Percentiles rank a stretch among this genome's conserved stretches.
These are phyloP conservation scores for Diaporthe ampelina DNA, from an alignment of 2,329 filamentous ascomycete species.

Conservation along the genomic window DNA sequence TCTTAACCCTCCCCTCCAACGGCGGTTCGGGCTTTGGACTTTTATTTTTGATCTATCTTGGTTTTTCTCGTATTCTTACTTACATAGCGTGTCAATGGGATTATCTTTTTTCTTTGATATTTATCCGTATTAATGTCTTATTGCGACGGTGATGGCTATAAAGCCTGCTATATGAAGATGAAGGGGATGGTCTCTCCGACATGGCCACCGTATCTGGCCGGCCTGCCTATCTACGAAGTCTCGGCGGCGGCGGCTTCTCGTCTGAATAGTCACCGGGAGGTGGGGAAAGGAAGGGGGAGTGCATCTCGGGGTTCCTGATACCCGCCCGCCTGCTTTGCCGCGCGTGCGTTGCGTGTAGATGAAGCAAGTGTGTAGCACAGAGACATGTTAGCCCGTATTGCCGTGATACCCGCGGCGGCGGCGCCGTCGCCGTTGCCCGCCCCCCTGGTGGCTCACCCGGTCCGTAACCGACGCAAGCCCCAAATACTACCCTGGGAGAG, in stretches of 20 bases:
- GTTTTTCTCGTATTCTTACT: neutral
- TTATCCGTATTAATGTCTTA: neutral
- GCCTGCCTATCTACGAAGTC: too few relatives aligned
- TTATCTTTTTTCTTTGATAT: neutral
- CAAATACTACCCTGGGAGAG: too few relatives aligned
- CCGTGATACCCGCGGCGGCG: slow-evolving; percentile 9
- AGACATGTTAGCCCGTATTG: neutral
- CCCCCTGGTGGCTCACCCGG: too few relatives aligned
- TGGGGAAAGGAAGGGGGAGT: too few relatives aligned
- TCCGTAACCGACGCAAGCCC: too few relatives aligned
- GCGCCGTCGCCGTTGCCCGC: neutral
- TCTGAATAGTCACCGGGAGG: too few relatives aligned
- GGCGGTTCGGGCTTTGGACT: neutral
- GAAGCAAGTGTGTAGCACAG: neutral
- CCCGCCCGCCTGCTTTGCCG: neutral
- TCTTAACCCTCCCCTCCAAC: neutral
- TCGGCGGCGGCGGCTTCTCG: too few relatives aligned
- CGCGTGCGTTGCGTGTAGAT: slow-evolving; percentile 2
- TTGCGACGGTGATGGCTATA: too few relatives aligned
- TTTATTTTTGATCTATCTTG: neutral
- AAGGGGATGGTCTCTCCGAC: too few relatives aligned
- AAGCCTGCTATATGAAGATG: too few relatives aligned
- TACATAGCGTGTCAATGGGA: slow-evolving; percentile 4
- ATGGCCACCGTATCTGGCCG: neutral
- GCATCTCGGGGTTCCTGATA: neutral